Evolutionary conservation across 495 filamentous ascomycete genomes (phyloP).

Genomic region (Margaritispora aquatica): DNA sequence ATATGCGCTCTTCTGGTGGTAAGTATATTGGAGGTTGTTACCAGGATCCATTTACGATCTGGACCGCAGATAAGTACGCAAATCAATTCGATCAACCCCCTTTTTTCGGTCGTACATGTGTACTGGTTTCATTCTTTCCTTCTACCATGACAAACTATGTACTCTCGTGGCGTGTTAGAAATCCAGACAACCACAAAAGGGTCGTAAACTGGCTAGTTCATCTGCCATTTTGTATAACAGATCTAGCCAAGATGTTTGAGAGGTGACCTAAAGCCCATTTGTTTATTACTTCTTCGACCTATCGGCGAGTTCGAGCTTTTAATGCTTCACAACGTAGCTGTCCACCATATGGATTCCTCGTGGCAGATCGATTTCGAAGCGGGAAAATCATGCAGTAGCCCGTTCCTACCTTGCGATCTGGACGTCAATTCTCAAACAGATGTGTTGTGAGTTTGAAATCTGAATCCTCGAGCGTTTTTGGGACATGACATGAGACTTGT

Average conservation of each 20-base stretch:
- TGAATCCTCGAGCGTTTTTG: too few relatives aligned
- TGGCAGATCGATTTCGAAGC: neutral
- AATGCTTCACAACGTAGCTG: neutral
- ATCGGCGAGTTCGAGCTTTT: neutral
- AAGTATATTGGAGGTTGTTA: too few relatives aligned
- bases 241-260: neutral
- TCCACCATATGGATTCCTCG: conserved; percentile 17
- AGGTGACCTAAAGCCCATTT: neutral
- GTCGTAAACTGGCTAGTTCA: neutral
- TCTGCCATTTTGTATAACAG: neutral
- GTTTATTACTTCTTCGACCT: neutral
- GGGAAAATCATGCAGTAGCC: conserved; percentile 11
- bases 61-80: too few relatives aligned
- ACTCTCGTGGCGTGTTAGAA: too few relatives aligned
- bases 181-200: too few relatives aligned
- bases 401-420: neutral
- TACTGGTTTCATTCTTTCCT: too few relatives aligned
- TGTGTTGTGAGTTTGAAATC: neutral
- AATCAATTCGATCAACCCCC: too few relatives aligned
- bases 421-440: neutral
- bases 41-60: too few relatives aligned
- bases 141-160: too few relatives aligned
- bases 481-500: neutral
- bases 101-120: too few relatives aligned
- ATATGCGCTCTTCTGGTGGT: too few relatives aligned